Conservation (phyloP, 2,329 filamentous ascomycete genomes). For the Tolypocladium cylindrosporum region DNA sequence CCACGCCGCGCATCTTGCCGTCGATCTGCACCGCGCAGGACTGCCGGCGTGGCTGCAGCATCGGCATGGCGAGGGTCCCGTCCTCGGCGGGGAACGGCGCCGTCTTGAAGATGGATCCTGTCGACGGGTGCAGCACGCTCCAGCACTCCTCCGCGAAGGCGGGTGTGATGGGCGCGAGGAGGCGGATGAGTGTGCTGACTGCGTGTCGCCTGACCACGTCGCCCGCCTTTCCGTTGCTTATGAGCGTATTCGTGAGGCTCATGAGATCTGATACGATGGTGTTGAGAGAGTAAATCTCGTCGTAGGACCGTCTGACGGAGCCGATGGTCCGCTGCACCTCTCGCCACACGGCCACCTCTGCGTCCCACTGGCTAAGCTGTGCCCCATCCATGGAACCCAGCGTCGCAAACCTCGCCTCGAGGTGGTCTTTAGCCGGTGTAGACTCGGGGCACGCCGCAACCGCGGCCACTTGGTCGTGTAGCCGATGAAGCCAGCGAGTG, state of each 20-base stretch:
- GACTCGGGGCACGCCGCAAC: conserved; percentile 9
- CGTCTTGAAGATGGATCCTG: conserved; percentile 29
- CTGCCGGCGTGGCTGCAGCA: conserved; percentile 39
- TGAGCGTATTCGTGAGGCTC: conserved; percentile 62
- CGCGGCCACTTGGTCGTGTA: conserved; percentile 46
- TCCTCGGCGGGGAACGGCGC: conserved; percentile 51
- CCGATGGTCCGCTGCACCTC: conserved; percentile 57
- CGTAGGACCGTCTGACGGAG: conserved; percentile 58
- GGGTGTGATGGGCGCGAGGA: conserved; percentile 72
- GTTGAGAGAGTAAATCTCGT: conserved; percentile 67
- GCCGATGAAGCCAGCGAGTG: conserved; percentile 65
- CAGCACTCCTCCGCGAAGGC: conserved; percentile 77
- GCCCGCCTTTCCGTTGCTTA: conserved; percentile 31
- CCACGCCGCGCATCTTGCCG: conserved; percentile 62
- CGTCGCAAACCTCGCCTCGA: conserved; percentile 22
- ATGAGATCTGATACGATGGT: conserved; percentile 78
- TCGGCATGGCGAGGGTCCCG: conserved; percentile 33
- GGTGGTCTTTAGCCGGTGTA: conserved; percentile 20
- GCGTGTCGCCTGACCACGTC: conserved; percentile 37
- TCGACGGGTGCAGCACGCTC: conserved; percentile 40
- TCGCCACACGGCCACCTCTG: conserved; percentile 47
- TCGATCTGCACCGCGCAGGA: conserved; percentile 67
- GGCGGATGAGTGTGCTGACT: conserved; percentile 48
- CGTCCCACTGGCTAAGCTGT: conserved; percentile 30
- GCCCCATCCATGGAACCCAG: conserved; percentile 18